These are phyloP conservation scores for Rhodosporidiobolus sp. DNA, from an alignment of 768 basidiomycete genomes.

Conservation along the genomic window DNA sequence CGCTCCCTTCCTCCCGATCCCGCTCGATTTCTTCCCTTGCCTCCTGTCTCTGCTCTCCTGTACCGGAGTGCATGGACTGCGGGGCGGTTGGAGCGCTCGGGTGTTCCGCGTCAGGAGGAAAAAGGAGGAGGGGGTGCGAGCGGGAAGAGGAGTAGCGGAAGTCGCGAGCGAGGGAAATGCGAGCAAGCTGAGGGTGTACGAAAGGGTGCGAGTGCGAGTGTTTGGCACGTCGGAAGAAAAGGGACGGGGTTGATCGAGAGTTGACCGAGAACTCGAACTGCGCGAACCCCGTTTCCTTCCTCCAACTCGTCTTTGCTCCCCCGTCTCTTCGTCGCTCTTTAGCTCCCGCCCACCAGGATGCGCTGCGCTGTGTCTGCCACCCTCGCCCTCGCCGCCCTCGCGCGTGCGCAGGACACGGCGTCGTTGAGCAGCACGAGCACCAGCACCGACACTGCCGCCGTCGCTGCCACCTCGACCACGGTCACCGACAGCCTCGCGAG, in stretches of 20 bases:
- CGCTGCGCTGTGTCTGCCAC: neutral
- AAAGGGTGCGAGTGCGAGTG: neutral
- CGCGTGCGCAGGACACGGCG: neutral
- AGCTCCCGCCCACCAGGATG: neutral
- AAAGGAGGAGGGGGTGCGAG: neutral
- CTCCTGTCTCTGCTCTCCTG: too few relatives aligned
- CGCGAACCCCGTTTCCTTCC: neutral
- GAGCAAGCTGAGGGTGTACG: too few relatives aligned
- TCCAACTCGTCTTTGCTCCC: neutral
- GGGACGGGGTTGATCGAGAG: neutral
- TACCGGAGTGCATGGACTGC: neutral
- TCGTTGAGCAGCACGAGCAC: neutral
- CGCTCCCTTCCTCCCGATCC: too few relatives aligned
- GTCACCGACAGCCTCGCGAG: too few relatives aligned
- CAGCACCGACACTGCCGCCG: neutral
- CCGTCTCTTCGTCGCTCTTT: neutral
- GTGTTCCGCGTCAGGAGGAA: neutral
- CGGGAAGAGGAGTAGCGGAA: neutral
- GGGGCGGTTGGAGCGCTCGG: slow-evolving; percentile 4
- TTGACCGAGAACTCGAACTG: too few relatives aligned
- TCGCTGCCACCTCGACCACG: neutral
- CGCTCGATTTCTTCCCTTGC: too few relatives aligned
- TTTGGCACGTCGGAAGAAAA: too few relatives aligned
- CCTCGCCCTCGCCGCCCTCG: neutral
- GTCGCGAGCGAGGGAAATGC: neutral